Base-by-base conservation (phyloP, 2,329 filamentous ascomycete species). In the Nemania sp. region DNA sequence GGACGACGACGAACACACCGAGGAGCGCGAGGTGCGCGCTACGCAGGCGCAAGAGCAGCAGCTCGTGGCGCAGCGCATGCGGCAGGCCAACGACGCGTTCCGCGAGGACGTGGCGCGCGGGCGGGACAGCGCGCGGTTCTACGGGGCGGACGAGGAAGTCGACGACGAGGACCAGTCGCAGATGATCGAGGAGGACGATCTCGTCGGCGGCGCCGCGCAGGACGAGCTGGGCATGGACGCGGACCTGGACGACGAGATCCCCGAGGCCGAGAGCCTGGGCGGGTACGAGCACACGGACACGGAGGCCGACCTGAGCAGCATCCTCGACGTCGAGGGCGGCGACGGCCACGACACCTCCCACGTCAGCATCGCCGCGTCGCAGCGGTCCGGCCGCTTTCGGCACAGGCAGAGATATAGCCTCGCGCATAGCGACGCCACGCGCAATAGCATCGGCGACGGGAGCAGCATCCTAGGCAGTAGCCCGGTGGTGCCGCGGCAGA, bases 251-350 rank as follows among this genome's bases (percentile, higher is more conserved):
- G 87, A 86, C 50, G 87, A 89, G 60, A 84, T 91, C 37, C 88
- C 88, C 18, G 87, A 90, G 61, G 86, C 81, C 10, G 83, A 86
- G 69, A 79, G 78, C 69, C 15, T 65, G 45, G 84, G 81, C 21
- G 84, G 85, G 67, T 92, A 91, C 77, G 89, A 92, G 77, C 89
- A 92, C 72, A 92, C 90, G 9, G 90, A 92, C 75, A 89, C 88
- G 2, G 89, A 91, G 66, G 88, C 81, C 9, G 87, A 87, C 53
- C 67, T 87, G 53, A 81, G 76, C 60, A 84, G 80, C 69, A 83
- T 80, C 62, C 74, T 78, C 9, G 72, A 71, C 15, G 73, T 71
- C 7, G 71, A 72, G 10, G 74, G 78, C 18, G 45, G 78, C 11
- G 71, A 78, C 11, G 71, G 71, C 67, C 67, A 73, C 42, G 51